Conservation (phyloP, 2,329 filamentous ascomycete genomes). For the Fusarium fujikuroi region DNA sequence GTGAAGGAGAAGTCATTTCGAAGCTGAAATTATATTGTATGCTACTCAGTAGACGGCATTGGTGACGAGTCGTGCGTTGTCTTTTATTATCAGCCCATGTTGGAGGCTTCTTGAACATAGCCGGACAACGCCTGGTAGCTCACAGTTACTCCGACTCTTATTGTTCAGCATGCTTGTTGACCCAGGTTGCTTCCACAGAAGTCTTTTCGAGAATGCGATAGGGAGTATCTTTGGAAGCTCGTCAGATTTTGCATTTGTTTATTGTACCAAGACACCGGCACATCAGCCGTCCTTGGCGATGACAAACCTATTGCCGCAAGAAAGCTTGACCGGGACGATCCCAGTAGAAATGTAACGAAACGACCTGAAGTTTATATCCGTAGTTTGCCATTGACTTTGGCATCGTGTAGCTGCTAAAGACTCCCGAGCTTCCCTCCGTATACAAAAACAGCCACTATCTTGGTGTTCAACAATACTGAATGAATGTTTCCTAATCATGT, state of each 20-base stretch:
- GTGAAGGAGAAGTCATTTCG: neutral
- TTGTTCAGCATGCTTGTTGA: fast-evolving
- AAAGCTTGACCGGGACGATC: neutral
- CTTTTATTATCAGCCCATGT: neutral
- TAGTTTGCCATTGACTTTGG: neutral
- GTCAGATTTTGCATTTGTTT: fast-evolving
- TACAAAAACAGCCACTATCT: too few species aligned
- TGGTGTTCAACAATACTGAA: too few species aligned
- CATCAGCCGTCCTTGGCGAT: neutral
- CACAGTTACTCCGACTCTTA: fast-evolving
- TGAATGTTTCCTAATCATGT: too few species aligned
- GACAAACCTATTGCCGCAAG: neutral
- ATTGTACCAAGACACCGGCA: neutral
- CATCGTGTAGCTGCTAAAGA: too few species aligned
- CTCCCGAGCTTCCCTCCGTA: neutral
- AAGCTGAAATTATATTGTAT: neutral
- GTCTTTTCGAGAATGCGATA: fast-evolving
- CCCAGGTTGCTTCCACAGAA: fast-evolving
- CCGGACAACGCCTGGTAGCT: fast-evolving
- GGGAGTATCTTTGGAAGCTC: fast-evolving
- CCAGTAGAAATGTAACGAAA: neutral
- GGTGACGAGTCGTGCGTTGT: neutral
- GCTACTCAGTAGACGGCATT: neutral
- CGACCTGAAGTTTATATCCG: neutral
- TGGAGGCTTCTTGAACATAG: neutral